phyloP scores from a whole-genome alignment of 1,284 basidiomycete species.

The Ustilago esculenta region DNA sequence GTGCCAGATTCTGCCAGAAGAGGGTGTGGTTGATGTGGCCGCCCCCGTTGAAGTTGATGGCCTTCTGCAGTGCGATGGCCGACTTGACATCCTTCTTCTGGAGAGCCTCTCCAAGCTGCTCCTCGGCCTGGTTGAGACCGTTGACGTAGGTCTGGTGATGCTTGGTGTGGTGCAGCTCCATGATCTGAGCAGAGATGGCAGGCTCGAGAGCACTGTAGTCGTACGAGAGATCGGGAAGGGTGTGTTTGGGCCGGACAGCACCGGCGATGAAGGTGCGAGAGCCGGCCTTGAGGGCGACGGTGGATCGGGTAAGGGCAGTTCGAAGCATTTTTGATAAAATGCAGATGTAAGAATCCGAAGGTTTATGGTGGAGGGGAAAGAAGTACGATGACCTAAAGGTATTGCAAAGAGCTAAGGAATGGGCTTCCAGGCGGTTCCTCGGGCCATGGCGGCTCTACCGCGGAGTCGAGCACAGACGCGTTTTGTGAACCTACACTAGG shows the following conservation, averaged over 20 bases:
- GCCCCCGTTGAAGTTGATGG: constrained; percentile 66
- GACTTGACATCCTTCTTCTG: constrained; percentile 58
- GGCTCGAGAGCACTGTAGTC: constrained; percentile 65
- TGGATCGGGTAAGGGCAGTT: constrained; percentile 46
- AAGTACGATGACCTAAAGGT: too few relatives aligned
- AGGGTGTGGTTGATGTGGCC: constrained; percentile 67
- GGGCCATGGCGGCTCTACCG: constrained; percentile 5
- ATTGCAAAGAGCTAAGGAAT: constrained; percentile 3
- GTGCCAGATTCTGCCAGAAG: constrained; percentile 66
- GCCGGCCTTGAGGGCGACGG: constrained; percentile 20
- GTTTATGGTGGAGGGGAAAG: not conserved
- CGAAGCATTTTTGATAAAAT: constrained; percentile 48
- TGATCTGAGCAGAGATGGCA: constrained; percentile 63
- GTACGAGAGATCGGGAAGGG: constrained; percentile 65
- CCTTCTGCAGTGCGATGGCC: constrained; percentile 54
- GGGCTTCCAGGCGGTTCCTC: constrained; percentile 8
- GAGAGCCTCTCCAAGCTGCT: constrained; percentile 54
- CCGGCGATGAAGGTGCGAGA: constrained; percentile 18
- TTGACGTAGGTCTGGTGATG: constrained; percentile 67
- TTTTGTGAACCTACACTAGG: constrained; percentile 11
- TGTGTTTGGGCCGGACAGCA: constrained; percentile 61
- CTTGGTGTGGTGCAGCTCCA: constrained; percentile 66
- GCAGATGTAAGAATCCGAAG: too few relatives aligned
- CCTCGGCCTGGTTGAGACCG: constrained; percentile 63
- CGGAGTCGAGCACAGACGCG: constrained; percentile 12